Evolutionary conservation across 2,329 filamentous ascomycete species (phyloP).

Genomic region (Diaporthe longicolla): DNA sequence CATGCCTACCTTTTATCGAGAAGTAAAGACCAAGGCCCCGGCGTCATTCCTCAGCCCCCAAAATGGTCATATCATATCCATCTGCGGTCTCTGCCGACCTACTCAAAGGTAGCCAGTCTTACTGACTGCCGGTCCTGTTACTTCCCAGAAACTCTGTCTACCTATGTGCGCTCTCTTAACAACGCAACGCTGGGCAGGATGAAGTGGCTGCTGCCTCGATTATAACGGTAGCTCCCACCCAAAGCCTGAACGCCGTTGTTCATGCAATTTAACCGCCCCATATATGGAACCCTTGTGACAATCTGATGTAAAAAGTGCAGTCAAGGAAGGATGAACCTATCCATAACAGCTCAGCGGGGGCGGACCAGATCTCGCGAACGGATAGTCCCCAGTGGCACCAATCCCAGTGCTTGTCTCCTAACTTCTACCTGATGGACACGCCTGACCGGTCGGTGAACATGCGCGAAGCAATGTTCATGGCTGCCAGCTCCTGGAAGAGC

Average conservation of each 20-base stretch:
- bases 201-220: slow-evolving; percentile 4
- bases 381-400: not conserved
- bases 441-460: slow-evolving; percentile 94
- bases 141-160: not conserved
- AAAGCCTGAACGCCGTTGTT: slow-evolving; percentile 39
- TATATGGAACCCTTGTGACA: slow-evolving; percentile 25
- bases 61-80: not conserved
- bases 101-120: slow-evolving; percentile 1
- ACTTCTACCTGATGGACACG: slow-evolving; percentile 74
- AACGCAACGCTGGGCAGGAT: slow-evolving; percentile 6
- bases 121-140: not conserved
- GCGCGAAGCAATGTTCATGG: slow-evolving; percentile 98
- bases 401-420: not conserved
- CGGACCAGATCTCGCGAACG: not conserved
- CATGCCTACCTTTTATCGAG: not conserved
- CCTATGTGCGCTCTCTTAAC: not conserved
- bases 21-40: no score
- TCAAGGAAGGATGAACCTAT: not conserved
- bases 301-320: slow-evolving; percentile 32
- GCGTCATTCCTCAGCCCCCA: not conserved
- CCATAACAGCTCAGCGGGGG: not conserved
- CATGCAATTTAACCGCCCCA: slow-evolving; percentile 36
- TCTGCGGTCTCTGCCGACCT: not conserved
- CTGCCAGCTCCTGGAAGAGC: slow-evolving; percentile 96
- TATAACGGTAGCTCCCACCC: slow-evolving; percentile 24